These are phyloP conservation scores for Syzygium malaccense DNA, from an alignment of 441 rosid species.

Conservation along the genomic window DNA sequence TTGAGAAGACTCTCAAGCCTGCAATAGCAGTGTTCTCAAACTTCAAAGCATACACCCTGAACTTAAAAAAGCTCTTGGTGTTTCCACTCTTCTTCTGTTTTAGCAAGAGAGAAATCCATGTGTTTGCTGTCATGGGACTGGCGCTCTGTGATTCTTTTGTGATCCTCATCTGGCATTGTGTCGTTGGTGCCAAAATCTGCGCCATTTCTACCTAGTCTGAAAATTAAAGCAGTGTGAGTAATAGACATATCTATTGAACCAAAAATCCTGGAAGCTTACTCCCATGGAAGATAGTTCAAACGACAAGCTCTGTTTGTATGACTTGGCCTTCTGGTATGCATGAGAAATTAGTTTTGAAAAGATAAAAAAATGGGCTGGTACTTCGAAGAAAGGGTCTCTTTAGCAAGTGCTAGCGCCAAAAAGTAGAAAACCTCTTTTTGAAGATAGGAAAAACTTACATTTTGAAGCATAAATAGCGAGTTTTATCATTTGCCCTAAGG, in stretches of 20 bases:
- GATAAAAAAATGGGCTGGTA: background rate
- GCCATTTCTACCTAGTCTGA: constrained; percentile 49
- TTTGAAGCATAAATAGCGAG: no score
- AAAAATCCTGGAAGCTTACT: background rate
- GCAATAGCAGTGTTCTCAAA: no score
- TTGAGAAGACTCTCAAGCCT: no score
- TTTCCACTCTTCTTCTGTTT: no score
- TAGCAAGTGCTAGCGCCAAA: background rate
- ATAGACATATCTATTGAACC: background rate
- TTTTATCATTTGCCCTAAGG: no score
- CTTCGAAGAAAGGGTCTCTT: background rate
- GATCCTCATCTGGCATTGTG: no score
- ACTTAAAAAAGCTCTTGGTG: no score
- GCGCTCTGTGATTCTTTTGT: no score
- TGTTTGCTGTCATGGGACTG: no score
- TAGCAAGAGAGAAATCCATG: no score
- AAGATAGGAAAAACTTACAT: background rate
- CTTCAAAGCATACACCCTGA: no score
- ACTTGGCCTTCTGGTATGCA: background rate
- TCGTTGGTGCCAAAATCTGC: constrained; percentile 32
- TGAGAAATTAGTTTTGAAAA: background rate
- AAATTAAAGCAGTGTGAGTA: background rate
- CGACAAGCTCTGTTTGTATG: background rate
- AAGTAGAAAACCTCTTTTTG: no score
- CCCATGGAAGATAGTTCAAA: background rate